These are phyloP conservation scores for Moniliophthora roreri DNA, from an alignment of 1,284 basidiomycete genomes.

Conservation along the genomic window DNA sequence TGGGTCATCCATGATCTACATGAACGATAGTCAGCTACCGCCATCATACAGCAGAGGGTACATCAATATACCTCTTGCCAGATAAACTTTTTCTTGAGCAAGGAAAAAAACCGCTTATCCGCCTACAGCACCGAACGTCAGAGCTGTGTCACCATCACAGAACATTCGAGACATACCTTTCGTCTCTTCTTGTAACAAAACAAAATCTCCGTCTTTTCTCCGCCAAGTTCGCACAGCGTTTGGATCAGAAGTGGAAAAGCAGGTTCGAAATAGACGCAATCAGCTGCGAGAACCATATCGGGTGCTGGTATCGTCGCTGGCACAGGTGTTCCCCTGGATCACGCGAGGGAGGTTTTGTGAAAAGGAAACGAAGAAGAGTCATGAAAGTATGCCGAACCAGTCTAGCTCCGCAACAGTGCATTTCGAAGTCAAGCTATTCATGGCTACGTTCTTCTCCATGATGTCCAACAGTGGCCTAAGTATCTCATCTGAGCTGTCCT, in stretches of 20 bases:
- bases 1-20: slow-evolving; percentile 54
- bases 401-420: slow-evolving; percentile 73
- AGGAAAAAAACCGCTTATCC: slow-evolving; percentile 85
- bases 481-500: slow-evolving; percentile 11
- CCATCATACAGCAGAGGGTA: too few relatives aligned
- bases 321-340: slow-evolving; percentile 53
- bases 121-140: slow-evolving; percentile 50
- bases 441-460: slow-evolving; percentile 68
- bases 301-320: slow-evolving; percentile 46
- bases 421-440: slow-evolving; percentile 57
- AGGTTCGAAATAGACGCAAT: slow-evolving; percentile 97
- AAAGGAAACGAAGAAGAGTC: slow-evolving; percentile 26
- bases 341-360: slow-evolving; percentile 19
- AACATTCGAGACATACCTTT: slow-evolving; percentile 55
- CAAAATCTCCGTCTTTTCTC: slow-evolving; percentile 62
- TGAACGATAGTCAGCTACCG: not conserved
- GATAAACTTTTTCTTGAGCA: slow-evolving; percentile 82
- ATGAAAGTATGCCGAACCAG: slow-evolving; percentile 53
- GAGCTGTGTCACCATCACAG: not conserved
- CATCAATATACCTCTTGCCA: slow-evolving; percentile 61
- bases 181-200: slow-evolving; percentile 95
- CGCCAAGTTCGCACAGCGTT: slow-evolving; percentile 70
- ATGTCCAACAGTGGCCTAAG: slow-evolving; percentile 70
- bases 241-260: slow-evolving; percentile 87
- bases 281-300: slow-evolving; percentile 81